phyloP scores from a whole-genome alignment of 2,329 filamentous ascomycete species.

The Alternaria viburni region DNA sequence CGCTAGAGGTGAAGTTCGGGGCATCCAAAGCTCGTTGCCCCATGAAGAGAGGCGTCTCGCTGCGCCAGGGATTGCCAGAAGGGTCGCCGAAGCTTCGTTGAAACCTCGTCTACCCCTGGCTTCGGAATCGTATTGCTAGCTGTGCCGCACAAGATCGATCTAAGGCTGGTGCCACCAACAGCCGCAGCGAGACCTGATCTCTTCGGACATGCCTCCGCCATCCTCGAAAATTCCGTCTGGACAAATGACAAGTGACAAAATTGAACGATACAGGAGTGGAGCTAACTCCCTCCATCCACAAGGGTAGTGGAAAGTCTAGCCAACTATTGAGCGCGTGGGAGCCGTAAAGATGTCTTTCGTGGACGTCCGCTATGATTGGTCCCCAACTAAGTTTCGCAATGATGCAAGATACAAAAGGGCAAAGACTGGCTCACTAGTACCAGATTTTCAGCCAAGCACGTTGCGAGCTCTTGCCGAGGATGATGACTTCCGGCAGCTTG shows the following conservation, averaged over 20 bases:
- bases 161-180: not conserved
- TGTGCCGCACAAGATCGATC: not conserved
- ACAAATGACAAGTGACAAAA: not conserved
- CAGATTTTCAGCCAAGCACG: not conserved
- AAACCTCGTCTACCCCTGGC: conserved; percentile 2
- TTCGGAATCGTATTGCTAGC: not conserved
- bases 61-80: not conserved
- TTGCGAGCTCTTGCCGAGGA: not conserved
- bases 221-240: not conserved
- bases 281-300: not conserved
- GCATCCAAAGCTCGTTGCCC: not conserved
- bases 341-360: conserved; percentile 1
- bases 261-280: not conserved
- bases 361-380: conserved; percentile 2
- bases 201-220: not conserved
- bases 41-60: not conserved
- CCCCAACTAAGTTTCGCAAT: conserved; percentile 4
- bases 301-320: not conserved
- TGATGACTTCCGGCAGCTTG: not conserved
- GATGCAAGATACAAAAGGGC: conserved; percentile 3
- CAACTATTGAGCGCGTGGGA: not conserved
- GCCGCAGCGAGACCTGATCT: not conserved
- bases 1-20: not conserved
- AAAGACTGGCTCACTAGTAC: conserved; percentile 1
- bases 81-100: not conserved